A percentile compares a stretch with the other conserved stretches of the same genome.
Conservation (phyloP, 768 basidiomycete genomes). For the Aureoboletus auriporus region DNA sequence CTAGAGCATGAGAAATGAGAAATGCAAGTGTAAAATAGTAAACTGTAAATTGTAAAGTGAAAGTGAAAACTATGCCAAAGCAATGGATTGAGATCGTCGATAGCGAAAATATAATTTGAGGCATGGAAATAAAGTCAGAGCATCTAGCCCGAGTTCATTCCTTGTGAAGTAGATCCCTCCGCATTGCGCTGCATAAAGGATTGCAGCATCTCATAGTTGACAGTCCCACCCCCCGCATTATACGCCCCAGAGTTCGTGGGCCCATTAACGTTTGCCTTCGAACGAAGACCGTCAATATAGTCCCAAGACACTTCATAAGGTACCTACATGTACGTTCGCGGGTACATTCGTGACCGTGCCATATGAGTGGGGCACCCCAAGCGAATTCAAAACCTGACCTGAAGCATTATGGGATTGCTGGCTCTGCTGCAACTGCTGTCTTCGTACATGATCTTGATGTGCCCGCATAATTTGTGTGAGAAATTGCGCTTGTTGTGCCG, state of each 20-base stretch:
- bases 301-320: background rate
- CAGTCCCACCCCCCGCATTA: slow-evolving; percentile 18
- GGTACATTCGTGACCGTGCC: slow-evolving; percentile 8
- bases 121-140: background rate
- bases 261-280: slow-evolving; percentile 11
- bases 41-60: background rate
- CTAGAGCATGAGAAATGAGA: slow-evolving; percentile 11
- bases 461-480: slow-evolving; percentile 10
- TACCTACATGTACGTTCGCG: slow-evolving; percentile 18
- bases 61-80: no score
- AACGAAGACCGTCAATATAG: background rate
- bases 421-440: slow-evolving; percentile 23
- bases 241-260: slow-evolving; percentile 19
- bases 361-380: slow-evolving; percentile 11
- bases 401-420: slow-evolving; percentile 13
- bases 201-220: slow-evolving; percentile 42
- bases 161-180: slow-evolving; percentile 27
- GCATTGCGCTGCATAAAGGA: slow-evolving; percentile 42
- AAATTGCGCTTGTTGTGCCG: slow-evolving; percentile 18
- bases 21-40: slow-evolving; percentile 11
- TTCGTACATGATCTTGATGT: slow-evolving; percentile 23
- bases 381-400: slow-evolving; percentile 13
- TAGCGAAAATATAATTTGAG: background rate
- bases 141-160: slow-evolving; percentile 14
- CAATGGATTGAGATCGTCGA: no score